Percentiles rank a stretch among this genome's conserved stretches.
These are phyloP conservation scores for Epichloe brachyelytri DNA, from an alignment of 2,329 filamentous ascomycete species.

Conservation along the genomic window DNA sequence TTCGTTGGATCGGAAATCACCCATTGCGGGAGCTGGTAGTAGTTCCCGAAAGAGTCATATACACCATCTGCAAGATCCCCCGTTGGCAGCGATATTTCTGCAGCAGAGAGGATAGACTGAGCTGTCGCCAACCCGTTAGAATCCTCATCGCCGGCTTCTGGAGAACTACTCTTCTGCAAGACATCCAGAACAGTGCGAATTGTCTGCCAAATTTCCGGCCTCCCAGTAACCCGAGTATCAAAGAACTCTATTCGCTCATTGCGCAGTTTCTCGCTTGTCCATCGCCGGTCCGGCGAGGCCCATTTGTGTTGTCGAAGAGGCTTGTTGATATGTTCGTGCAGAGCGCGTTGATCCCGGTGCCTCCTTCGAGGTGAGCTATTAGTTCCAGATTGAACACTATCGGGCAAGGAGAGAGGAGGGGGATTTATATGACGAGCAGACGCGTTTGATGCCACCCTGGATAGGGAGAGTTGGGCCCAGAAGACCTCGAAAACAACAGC, in stretches of 20 bases:
- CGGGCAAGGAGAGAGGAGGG: slow-evolving; percentile 20
- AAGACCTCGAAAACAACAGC: slow-evolving; percentile 43
- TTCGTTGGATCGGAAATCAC: slow-evolving; percentile 55
- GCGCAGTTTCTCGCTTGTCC: slow-evolving; percentile 57
- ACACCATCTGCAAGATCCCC: slow-evolving; percentile 59
- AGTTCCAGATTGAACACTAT: slow-evolving; percentile 13
- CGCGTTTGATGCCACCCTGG: slow-evolving; percentile 33
- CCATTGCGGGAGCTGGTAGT: slow-evolving; percentile 56
- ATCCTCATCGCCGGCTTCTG: slow-evolving; percentile 23
- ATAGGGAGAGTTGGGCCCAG: slow-evolving; percentile 41
- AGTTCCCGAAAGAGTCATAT: slow-evolving; percentile 58
- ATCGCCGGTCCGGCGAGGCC: slow-evolving; percentile 48
- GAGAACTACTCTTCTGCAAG: slow-evolving; percentile 43
- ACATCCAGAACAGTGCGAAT: slow-evolving; percentile 55
- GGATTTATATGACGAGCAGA: slow-evolving; percentile 42
- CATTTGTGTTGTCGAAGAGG: slow-evolving; percentile 55
- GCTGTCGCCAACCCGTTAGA: slow-evolving; percentile 47
- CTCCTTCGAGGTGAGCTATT: slow-evolving; percentile 16
- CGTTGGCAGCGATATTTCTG: slow-evolving; percentile 61
- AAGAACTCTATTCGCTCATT: slow-evolving; percentile 74
- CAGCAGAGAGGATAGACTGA: slow-evolving; percentile 68
- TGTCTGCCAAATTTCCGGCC: slow-evolving; percentile 68
- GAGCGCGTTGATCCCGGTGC: slow-evolving; percentile 26
- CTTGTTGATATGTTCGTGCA: slow-evolving; percentile 56
- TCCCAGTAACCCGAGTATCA: slow-evolving; percentile 73